Evolutionary conservation across 1,139 yeast genomes (phyloP), one percentile per base, ranked within the genome.

Genomic region (Scheffersomyces segobiensis): DNA sequence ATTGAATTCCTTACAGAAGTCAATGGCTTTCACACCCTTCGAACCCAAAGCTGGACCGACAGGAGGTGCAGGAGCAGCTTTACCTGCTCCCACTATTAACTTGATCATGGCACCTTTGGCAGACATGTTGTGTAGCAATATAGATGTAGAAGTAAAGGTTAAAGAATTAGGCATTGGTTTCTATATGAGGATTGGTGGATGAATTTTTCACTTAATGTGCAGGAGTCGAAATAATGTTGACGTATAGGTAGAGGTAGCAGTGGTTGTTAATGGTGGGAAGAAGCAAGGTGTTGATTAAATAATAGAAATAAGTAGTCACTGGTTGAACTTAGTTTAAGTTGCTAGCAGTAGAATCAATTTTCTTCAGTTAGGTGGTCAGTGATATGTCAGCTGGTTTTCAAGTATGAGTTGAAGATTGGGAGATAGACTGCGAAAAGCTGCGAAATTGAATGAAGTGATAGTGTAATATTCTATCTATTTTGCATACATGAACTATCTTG

Each of bases 21-120:
- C 99, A 69, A 95, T 96, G 63, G 99, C 98, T 74, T 96, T 96
- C 58, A 95, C 97, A 79, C 99, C 99, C 73, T 95, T 93, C 60
- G 99, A 95, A 64, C 99, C 99, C 58, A 95, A 81, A 0, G 99
- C 99, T 49, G 99, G 99, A 64, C 99, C 99, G 22, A 95, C 98
- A 6, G 99, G 99, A 47, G 99, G 99, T 1, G 97, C 89, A 51
- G 99, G 99, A 0, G 98, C 96, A 0, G 99, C 99, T 72, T 93
- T 93, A 7, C 98, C 98, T 4, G 99, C 99, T n/a, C 96, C 97
- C 5, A 95, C 98, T 59, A 95, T 88, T 63, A 95, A 85, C 75
- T 93, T 95, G 59, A 95, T 93, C 67, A 93, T 74, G 56, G 89
- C 83, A 20, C 66, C 70, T 57, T 61, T 60, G 51, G 76, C 67